A percentile compares a stretch with the other conserved stretches of the same genome.
Evolutionary conservation across 208 protist genomes (phyloP).

Genomic region (Leishmania major): DNA sequence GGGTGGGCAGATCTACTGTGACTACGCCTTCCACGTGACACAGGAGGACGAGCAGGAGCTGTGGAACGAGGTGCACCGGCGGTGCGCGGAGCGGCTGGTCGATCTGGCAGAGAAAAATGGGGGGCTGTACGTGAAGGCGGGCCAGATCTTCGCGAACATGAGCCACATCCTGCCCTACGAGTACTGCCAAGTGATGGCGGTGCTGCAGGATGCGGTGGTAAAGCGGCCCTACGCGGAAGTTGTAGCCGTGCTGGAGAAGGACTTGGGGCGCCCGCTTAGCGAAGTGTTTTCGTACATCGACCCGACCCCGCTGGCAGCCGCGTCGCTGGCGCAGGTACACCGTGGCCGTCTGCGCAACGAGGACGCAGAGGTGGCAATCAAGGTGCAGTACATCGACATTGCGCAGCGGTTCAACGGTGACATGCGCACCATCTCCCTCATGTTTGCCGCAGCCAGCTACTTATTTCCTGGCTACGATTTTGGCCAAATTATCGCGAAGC

Average conservation of each 20-base stretch:
- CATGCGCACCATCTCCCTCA: slow-evolving; percentile 85
- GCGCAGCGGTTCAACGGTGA: slow-evolving; percentile 85
- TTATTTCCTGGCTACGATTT: slow-evolving; percentile 91
- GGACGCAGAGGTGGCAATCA: slow-evolving; percentile 92
- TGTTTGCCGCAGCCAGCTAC: slow-evolving; percentile 67
- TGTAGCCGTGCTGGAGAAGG: slow-evolving; percentile 71
- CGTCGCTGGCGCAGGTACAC: slow-evolving; percentile 92
- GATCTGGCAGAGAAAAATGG: slow-evolving; percentile 84
- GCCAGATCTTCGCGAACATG: slow-evolving; percentile 94
- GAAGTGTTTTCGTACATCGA: slow-evolving; percentile 78
- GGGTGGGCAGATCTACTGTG: slow-evolving; percentile 61
- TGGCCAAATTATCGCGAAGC: slow-evolving; percentile 80
- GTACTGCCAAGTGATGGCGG: slow-evolving; percentile 83
- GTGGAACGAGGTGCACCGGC: slow-evolving; percentile 80
- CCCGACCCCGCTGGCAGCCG: slow-evolving; percentile 77
- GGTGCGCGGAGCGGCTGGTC: slow-evolving; percentile 78
- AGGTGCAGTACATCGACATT: slow-evolving; percentile 94
- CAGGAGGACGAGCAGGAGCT: slow-evolving; percentile 45
- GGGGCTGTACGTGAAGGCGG: slow-evolving; percentile 95
- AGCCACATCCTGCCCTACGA: slow-evolving; percentile 92
- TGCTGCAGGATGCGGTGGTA: slow-evolving; percentile 82
- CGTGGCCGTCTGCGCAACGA: slow-evolving; percentile 58
- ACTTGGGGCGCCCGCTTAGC: slow-evolving; percentile 49
- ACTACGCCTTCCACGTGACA: slow-evolving; percentile 71
- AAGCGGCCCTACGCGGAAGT: slow-evolving; percentile 80